A percentile compares a stretch with the other conserved stretches of the same genome.
Conservation (phyloP, 164 flowering plant species). For the Vitis labrusca region DNA sequence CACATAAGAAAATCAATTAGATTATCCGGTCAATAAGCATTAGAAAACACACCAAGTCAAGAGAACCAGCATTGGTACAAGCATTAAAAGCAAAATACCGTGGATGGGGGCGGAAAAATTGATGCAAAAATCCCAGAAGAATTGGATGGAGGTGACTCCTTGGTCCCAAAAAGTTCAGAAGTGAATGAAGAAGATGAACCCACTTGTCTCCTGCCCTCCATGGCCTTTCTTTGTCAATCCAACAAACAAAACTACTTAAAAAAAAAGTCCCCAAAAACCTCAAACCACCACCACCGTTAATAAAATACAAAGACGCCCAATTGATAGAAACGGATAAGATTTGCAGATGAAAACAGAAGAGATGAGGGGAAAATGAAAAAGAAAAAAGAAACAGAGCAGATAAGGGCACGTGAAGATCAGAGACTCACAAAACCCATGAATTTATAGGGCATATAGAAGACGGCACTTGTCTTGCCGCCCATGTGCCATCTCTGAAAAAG, state of each 20-base stretch:
- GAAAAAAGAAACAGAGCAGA: conserved; percentile 7
- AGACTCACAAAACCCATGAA: conserved; percentile 4
- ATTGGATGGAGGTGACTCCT: conserved; percentile 26
- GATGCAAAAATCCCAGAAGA: conserved; percentile 43
- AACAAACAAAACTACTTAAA: conserved; percentile 20
- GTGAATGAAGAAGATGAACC: conserved; percentile 45
- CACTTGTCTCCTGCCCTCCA: conserved; percentile 46
- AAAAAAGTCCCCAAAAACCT: neutral
- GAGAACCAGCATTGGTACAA: too few species aligned
- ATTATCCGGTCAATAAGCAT: neutral
- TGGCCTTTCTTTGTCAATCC: conserved; percentile 13
- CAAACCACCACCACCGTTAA: neutral
- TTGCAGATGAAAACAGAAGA: conserved; percentile 13
- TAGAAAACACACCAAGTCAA: neutral
- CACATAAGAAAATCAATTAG: too few species aligned
- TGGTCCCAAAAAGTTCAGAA: conserved; percentile 54
- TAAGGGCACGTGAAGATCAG: conserved; percentile 6
- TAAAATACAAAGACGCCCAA: neutral
- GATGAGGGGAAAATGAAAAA: neutral
- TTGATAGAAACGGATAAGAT: conserved; percentile 17
- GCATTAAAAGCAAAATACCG: conserved; percentile 22
- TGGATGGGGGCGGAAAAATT: conserved; percentile 46
- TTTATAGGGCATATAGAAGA: conserved; percentile 11
- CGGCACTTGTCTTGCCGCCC: conserved; percentile 32
- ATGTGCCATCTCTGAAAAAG: conserved; percentile 23